Percentiles rank a stretch among this genome's conserved stretches.
phyloP scores from a whole-genome alignment of 75 land plant species.

The Selaginella tamariscina region DNA sequence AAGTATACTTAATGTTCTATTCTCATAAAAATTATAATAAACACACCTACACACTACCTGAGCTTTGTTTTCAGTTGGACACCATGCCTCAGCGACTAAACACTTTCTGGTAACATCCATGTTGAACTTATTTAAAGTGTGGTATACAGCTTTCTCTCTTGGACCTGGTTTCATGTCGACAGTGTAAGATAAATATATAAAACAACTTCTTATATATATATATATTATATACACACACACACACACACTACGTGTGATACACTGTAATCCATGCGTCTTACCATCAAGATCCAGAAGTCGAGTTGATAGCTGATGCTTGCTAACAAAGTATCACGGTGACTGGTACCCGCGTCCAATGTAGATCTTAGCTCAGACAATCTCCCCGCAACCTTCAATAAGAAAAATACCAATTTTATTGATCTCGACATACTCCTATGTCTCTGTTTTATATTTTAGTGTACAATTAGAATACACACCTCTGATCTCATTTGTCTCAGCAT shows the following conservation, averaged over 20 bases:
- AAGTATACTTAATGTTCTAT: background rate
- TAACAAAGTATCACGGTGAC: conserved; percentile 65
- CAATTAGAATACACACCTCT: conserved; percentile 36
- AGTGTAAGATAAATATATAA: background rate
- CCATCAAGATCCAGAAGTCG: conserved; percentile 62
- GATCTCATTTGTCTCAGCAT: conserved; percentile 64
- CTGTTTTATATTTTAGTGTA: background rate
- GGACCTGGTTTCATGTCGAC: conserved; percentile 35
- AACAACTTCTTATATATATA: background rate
- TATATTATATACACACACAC: no score
- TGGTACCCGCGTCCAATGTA: conserved; percentile 87
- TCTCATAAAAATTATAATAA: background rate
- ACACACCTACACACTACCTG: conserved; percentile 35
- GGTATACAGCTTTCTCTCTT: conserved; percentile 90
- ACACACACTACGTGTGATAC: no score
- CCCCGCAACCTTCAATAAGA: conserved; percentile 44
- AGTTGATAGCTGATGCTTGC: conserved; percentile 47
- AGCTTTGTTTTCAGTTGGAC: conserved; percentile 66
- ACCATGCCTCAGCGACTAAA: conserved; percentile 96
- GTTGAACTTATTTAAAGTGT: conserved; percentile 85
- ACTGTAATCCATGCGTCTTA: conserved; percentile 21
- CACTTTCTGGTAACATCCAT: conserved; percentile 98
- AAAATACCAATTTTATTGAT: background rate
- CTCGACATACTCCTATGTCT: background rate
- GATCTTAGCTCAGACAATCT: conserved; percentile 72